These are phyloP conservation scores for Colletotrichum brevisporum DNA, from an alignment of 2,329 filamentous ascomycete species.

Conservation along the genomic window DNA sequence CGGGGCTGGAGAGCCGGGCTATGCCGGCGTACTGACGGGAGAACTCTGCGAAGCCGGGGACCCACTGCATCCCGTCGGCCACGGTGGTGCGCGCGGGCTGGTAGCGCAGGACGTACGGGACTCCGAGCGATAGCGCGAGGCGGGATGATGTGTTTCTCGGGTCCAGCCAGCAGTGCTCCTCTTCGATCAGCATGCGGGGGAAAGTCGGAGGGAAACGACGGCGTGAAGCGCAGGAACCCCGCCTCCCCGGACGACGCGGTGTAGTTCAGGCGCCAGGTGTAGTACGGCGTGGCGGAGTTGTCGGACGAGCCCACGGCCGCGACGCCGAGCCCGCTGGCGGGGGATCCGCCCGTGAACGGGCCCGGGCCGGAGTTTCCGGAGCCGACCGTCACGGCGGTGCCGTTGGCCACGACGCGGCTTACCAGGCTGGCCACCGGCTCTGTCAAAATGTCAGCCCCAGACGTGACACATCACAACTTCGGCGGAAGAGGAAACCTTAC, in stretches of 20 bases:
- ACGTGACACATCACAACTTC: too few relatives aligned
- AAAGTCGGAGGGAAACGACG: not conserved
- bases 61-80: not conserved
- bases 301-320: not conserved
- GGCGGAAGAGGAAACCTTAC: not conserved
- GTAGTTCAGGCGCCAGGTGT: not conserved
- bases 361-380: not conserved
- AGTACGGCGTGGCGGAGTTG: constrained; percentile 4
- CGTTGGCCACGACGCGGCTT: not conserved
- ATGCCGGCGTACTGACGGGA: not conserved
- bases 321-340: not conserved
- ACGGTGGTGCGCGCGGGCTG: not conserved
- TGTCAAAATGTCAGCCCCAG: not conserved
- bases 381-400: not conserved
- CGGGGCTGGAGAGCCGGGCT: not conserved
- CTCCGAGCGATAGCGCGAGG: not conserved
- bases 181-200: not conserved
- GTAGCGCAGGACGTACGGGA: not conserved
- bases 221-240: not conserved
- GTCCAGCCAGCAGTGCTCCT: not conserved
- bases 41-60: not conserved
- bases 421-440: not conserved
- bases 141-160: not conserved
- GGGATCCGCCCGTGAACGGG: not conserved
- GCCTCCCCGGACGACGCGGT: not conserved